These are phyloP conservation scores for Didymosphaeria variabile DNA, from an alignment of 2,329 filamentous ascomycete genomes.

Conservation along the genomic window DNA sequence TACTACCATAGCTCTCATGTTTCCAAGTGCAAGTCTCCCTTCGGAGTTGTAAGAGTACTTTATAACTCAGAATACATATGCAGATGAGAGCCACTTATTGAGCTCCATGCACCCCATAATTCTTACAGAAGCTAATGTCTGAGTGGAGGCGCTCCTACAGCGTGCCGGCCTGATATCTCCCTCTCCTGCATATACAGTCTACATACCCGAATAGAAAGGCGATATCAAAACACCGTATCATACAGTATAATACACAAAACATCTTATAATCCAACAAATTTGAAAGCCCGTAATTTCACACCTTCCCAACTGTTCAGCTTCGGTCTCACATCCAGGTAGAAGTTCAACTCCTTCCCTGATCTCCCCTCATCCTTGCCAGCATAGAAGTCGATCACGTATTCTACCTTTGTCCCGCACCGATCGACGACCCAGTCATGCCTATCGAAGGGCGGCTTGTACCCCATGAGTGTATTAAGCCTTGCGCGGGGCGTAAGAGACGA, in stretches of 20 bases:
- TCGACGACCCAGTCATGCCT: constrained; percentile 98
- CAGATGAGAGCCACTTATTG: no score
- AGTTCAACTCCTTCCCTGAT: constrained; percentile 62
- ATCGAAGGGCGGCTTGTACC: constrained; percentile 94
- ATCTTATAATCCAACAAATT: constrained; percentile 56
- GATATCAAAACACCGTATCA: constrained; percentile 3
- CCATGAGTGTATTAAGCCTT: constrained; percentile 80
- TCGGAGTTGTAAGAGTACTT: no score
- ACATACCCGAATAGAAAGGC: not conserved
- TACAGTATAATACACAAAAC: not conserved
- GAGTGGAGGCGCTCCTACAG: not conserved
- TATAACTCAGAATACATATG: no score
- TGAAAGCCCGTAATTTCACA: constrained; percentile 63
- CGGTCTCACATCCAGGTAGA: constrained; percentile 71
- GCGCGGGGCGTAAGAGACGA: constrained; percentile 79
- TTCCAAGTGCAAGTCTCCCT: not conserved
- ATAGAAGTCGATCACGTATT: constrained; percentile 99
- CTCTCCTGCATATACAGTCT: not conserved
- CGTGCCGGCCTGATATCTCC: not conserved
- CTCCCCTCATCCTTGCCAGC: constrained; percentile 68
- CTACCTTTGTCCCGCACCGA: constrained; percentile 82
- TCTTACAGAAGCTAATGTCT: not conserved
- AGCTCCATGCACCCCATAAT: not conserved
- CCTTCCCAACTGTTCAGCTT: constrained; percentile 72
- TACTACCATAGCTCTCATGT: not conserved